Evolutionary conservation across 2,329 filamentous ascomycete genomes (phyloP).

Genomic region (Drechmeria coniospora): DNA sequence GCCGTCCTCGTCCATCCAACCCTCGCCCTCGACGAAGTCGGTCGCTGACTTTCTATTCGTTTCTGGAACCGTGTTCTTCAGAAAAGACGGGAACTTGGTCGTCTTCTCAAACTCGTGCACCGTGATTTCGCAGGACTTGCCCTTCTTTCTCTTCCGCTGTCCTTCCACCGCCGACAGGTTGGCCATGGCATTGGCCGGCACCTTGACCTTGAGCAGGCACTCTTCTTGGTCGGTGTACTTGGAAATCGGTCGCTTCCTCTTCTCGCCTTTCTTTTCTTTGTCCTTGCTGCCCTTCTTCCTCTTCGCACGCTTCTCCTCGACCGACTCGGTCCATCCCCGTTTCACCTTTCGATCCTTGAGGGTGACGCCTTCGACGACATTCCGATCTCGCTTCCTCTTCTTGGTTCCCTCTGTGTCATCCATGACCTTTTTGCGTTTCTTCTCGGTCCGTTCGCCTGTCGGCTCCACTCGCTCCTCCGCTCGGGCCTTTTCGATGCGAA

Average conservation of each 20-base stretch:
- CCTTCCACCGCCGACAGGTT: slow-evolving; percentile 25
- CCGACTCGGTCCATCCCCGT: slow-evolving; percentile 71
- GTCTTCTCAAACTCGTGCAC: slow-evolving; percentile 87
- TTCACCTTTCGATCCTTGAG: slow-evolving; percentile 68
- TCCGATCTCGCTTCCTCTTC: slow-evolving; percentile 35
- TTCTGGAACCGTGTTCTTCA: slow-evolving; percentile 36
- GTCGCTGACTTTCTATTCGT: slow-evolving; percentile 21
- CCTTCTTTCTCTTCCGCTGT: slow-evolving; percentile 43
- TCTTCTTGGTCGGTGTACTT: slow-evolving; percentile 72
- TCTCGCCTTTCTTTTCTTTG: slow-evolving; percentile 36
- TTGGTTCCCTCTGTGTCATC: slow-evolving; percentile 18
- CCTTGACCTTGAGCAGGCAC: slow-evolving; percentile 67
- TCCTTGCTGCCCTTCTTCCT: slow-evolving; percentile 30
- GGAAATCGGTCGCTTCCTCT: slow-evolving; percentile 47
- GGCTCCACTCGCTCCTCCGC: slow-evolving; percentile 30
- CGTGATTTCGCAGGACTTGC: slow-evolving; percentile 36
- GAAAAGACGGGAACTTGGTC: slow-evolving; percentile 65
- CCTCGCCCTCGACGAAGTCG: slow-evolving; percentile 68
- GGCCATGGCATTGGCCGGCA: slow-evolving; percentile 36
- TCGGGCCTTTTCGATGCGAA: slow-evolving; percentile 69
- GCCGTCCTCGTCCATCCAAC: slow-evolving; percentile 74
- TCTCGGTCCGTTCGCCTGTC: slow-evolving; percentile 15
- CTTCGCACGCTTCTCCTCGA: slow-evolving; percentile 33
- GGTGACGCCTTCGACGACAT: slow-evolving; percentile 49
- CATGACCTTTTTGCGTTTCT: slow-evolving; percentile 19